Base-by-base conservation (phyloP, 257 asterid genomes). In the Eucommia ulmoides region DNA sequence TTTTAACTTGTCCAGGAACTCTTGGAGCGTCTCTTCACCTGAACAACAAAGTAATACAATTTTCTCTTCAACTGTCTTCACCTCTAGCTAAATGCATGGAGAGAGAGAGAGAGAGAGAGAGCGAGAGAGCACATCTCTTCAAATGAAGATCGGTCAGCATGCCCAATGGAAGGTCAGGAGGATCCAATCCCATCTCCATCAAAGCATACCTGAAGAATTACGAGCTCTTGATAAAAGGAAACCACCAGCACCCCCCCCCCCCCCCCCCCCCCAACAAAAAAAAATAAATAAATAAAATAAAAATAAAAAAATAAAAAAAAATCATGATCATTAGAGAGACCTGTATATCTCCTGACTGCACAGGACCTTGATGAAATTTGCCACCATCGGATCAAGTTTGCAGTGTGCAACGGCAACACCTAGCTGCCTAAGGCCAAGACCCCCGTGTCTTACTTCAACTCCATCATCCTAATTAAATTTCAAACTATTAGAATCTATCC, bases 341-440 rank as follows among this genome's bases (percentile, higher is more conserved):
- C 93, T 67, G 35, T 86, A 91, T 6, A 91, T 77, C 60, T 81
- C 93, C 65, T 83, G 98, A 55, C 89, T 64, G 63, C 94, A 83
- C 5, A 91, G 61, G 19, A 91, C 58, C 67, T 86, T 78, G 84
- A 91, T 72, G 42, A 91, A 59, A 64, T 68, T 75, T 9, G 80
- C 98, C 50, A 91, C 94, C 74, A 59, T 63, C 0, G 93, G 73
- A 48, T 82, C 89, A 15, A 91, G 94, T 64, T 80, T 85, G 66
- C 93, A 51, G 44, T 85, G 98, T 1, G 72, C 53, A 2, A 52
- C 88, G 2, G 96, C 94, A 18, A 54, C 50, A 3, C 92, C 96
- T 0, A 73, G 86, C 25, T 83, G 96, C 66, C 96, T 55, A 50
- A 81, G 70, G 16, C 71, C 87, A 33, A 86, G 74, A 7, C 74